Conservation (phyloP, 1,139 yeast genomes). For the Nakaseomyces glabratus region DNA sequence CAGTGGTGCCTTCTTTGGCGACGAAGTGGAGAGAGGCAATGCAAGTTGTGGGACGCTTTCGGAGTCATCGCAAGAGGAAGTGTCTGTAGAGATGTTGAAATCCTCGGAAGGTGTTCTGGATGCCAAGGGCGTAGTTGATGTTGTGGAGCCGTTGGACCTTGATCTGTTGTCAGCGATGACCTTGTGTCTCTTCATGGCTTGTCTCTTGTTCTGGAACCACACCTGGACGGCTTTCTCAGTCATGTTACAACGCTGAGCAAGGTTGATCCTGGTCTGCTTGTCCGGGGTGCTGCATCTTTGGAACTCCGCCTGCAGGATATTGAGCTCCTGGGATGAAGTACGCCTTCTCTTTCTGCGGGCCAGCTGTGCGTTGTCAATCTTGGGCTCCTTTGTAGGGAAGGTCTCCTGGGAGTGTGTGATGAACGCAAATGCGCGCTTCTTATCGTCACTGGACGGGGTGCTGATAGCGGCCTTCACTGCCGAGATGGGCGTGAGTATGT, state of each 20-base stretch:
- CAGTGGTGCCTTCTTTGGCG: constrained; percentile 7
- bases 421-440: constrained; percentile 63
- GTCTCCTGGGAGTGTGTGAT: constrained; percentile 87
- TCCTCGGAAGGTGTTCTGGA: constrained; percentile 9
- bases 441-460: constrained; percentile 17
- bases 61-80: constrained; percentile 3
- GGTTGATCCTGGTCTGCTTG: constrained; percentile 60
- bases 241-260: constrained; percentile 77
- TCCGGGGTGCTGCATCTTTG: constrained; percentile 72
- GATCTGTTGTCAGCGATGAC: constrained; percentile 3
- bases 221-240: constrained; percentile 96
- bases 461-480: constrained; percentile 24
- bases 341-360: constrained; percentile 93
- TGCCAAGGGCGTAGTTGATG: constrained; percentile 12
- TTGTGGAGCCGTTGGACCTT: constrained; percentile 1
- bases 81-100: constrained; percentile 2
- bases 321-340: constrained; percentile 79
- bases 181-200: constrained; percentile 48
- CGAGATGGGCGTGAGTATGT: constrained; percentile 23
- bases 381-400: constrained; percentile 73
- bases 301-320: constrained; percentile 73
- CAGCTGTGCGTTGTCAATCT: constrained; percentile 78
- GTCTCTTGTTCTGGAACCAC: constrained; percentile 96
- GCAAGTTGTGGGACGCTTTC: constrained; percentile 6
- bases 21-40: constrained; percentile 10